These are phyloP conservation scores for Nakazawaea sp. DNA, from an alignment of 805 yeast species.

Conservation along the genomic window DNA sequence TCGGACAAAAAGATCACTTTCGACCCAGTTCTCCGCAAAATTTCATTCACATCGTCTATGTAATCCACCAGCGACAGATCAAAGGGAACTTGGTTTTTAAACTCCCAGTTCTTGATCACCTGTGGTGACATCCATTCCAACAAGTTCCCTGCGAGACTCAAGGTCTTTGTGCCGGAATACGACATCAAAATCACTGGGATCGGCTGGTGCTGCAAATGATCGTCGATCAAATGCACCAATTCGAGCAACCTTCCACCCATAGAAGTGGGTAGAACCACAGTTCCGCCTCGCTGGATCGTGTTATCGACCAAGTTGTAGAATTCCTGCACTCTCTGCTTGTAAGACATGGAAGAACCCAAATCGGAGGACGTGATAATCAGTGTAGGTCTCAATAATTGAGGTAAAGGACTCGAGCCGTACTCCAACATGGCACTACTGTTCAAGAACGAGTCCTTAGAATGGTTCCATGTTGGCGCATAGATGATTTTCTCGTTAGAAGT, in stretches of 20 bases:
- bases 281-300: conserved; percentile 67
- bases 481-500: conserved; percentile 74
- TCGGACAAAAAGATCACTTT: conserved; percentile 79
- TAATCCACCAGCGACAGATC: conserved; percentile 60
- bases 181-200: conserved; percentile 75
- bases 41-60: conserved; percentile 32
- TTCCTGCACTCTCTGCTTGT: conserved; percentile 55
- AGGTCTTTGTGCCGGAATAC: conserved; percentile 68
- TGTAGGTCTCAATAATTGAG: conserved; percentile 68
- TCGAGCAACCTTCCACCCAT: conserved; percentile 80
- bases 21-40: conserved; percentile 53
- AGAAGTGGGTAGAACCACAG: conserved; percentile 77
- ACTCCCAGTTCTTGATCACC: conserved; percentile 83
- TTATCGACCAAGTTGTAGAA: conserved; percentile 58
- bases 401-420: conserved; percentile 48
- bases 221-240: conserved; percentile 65
- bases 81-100: conserved; percentile 67
- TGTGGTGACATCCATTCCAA: conserved; percentile 93
- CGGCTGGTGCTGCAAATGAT: conserved; percentile 47
- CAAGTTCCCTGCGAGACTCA: conserved; percentile 82
- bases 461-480: conserved; percentile 93
- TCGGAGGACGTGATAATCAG: conserved; percentile 72
- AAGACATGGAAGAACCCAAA: conserved; percentile 57
- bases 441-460: conserved; percentile 79
- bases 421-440: conserved; percentile 53